Evolutionary conservation across 345 rosid species (phyloP).

Genomic region (Pseudoturritis turrita): DNA sequence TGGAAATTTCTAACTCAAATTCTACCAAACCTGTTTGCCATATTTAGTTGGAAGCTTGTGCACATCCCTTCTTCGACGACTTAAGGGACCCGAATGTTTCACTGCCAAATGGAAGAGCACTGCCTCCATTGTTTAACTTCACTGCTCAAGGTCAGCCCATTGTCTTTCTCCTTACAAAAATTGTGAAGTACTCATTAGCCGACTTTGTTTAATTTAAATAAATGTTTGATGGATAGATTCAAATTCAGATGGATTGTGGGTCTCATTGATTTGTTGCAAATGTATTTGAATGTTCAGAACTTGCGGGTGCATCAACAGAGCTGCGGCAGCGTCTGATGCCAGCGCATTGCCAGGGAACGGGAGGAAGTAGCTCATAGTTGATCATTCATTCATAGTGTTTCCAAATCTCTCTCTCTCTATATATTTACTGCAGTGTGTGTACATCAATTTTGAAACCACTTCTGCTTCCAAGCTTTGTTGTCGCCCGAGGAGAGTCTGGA

Average conservation of each 20-base stretch:
- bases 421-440: constrained; percentile 24
- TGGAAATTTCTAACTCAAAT: not conserved
- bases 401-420: constrained; percentile 4
- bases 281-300: constrained; percentile 48
- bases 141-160: constrained; percentile 70
- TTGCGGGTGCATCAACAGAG: constrained; percentile 77
- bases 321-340: constrained; percentile 78
- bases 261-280: not conserved
- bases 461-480: constrained; percentile 18
- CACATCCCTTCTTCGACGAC: constrained; percentile 92
- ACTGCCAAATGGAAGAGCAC: constrained; percentile 83
- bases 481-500: constrained; percentile 3
- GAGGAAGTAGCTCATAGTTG: constrained; percentile 35
- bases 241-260: not conserved
- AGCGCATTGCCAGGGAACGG: constrained; percentile 38
- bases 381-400: constrained; percentile 22
- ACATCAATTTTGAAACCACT: constrained; percentile 34
- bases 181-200: not conserved
- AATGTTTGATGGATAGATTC: not conserved
- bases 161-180: not conserved
- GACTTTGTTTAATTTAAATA: not conserved
- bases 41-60: constrained; percentile 92
- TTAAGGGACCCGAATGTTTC: constrained; percentile 68
- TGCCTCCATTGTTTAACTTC: constrained; percentile 89
- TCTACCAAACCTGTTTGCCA: not conserved